Conservation (phyloP, 2,329 filamentous ascomycete species). For the Xylaria sp. region DNA sequence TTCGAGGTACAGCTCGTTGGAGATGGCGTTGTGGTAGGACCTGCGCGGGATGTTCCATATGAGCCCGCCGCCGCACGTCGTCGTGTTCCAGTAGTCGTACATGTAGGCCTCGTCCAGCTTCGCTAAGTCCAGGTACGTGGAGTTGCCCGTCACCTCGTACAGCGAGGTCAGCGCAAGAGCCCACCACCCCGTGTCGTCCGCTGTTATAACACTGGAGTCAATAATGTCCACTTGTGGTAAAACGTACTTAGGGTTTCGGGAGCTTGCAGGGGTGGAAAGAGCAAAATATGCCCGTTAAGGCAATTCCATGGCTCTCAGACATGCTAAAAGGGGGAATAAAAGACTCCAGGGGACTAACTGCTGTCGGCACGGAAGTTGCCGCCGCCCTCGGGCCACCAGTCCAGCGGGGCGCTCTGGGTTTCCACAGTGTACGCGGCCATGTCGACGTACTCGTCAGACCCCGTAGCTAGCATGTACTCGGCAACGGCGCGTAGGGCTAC, state of each 20-base stretch:
- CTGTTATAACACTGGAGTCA: no score
- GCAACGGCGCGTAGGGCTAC: conserved; percentile 44
- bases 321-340: no score
- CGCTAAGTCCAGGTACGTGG: conserved; percentile 52
- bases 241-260: no score
- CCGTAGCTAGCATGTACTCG: conserved; percentile 45
- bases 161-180: conserved; percentile 55
- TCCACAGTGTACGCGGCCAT: conserved; percentile 42
- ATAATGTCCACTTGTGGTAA: no score
- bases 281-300: no score
- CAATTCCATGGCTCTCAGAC: no score
- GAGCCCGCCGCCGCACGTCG: conserved; percentile 48
- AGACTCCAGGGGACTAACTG: no score
- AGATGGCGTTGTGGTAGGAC: conserved; percentile 50
- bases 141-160: conserved; percentile 53
- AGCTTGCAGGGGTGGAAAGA: no score
- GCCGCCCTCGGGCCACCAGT: conserved; percentile 45
- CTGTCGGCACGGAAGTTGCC: conserved; percentile 48
- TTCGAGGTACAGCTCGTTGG: conserved; percentile 54
- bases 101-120: conserved; percentile 55
- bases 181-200: conserved; percentile 59
- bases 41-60: conserved; percentile 53
- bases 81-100: conserved; percentile 49
- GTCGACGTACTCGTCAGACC: conserved; percentile 39
- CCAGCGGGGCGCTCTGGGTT: conserved; percentile 42